These are phyloP conservation scores for Zopfia rhizophila DNA, from an alignment of 2,329 filamentous ascomycete species.

Conservation along the genomic window DNA sequence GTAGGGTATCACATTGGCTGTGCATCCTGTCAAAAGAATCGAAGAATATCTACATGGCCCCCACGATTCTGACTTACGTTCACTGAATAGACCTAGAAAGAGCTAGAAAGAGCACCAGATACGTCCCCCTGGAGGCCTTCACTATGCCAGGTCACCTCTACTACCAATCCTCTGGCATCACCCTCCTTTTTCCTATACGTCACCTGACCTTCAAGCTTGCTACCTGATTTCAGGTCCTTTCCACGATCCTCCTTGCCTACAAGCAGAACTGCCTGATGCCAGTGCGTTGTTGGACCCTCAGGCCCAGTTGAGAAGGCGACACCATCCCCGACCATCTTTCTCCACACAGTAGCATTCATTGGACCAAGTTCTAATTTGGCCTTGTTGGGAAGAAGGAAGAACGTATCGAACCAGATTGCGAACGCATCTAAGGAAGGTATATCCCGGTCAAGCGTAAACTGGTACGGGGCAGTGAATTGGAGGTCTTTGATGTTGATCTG, in stretches of 20 bases:
- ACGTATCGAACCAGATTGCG: conserved; percentile 93
- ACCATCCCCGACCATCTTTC: conserved; percentile 63
- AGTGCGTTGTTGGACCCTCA: conserved; percentile 80
- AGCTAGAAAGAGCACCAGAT: too few relatives aligned
- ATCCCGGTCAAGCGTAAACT: conserved; percentile 68
- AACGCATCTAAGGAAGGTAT: conserved; percentile 83
- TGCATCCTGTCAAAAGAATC: neutral
- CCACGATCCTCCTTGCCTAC: conserved; percentile 68
- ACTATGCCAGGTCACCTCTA: conserved; percentile 51
- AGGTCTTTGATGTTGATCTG: conserved; percentile 77
- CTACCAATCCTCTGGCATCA: conserved; percentile 53
- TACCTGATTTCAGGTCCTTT: conserved; percentile 62
- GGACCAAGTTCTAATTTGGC: too few relatives aligned
- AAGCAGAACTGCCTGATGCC: conserved; percentile 84
- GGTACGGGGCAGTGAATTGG: conserved; percentile 76
- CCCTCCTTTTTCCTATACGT: conserved; percentile 72
- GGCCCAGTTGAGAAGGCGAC: conserved; percentile 93
- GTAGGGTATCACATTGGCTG: too few relatives aligned
- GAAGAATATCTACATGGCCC: neutral
- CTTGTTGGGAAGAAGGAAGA: conserved; percentile 73
- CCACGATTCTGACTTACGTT: too few relatives aligned
- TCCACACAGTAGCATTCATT: conserved; percentile 69
- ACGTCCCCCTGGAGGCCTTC: conserved; percentile 39
- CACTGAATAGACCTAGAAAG: too few relatives aligned
- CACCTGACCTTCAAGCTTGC: conserved; percentile 73